Conservation (phyloP, 2,329 filamentous ascomycete species). For the Fusarium floridanum region DNA sequence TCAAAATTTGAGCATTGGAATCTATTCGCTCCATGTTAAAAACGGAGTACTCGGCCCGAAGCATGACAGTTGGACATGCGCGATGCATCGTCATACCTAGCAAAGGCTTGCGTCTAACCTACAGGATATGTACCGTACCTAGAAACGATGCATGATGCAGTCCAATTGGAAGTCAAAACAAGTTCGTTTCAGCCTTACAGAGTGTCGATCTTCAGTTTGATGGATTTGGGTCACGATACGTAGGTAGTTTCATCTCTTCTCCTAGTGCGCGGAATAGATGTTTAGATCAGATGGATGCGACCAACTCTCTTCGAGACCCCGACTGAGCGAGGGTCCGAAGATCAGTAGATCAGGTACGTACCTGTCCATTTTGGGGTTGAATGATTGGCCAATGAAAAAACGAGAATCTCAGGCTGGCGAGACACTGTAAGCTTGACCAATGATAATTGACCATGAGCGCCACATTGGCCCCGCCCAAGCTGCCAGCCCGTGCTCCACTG, state of each 20-base stretch:
- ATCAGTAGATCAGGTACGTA: constrained; percentile 2
- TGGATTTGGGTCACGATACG: neutral
- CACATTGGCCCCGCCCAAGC: constrained; percentile 6
- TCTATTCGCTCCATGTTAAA: neutral
- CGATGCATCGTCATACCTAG: neutral
- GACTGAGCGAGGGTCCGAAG: neutral
- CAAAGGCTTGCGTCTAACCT: neutral
- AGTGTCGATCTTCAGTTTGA: neutral
- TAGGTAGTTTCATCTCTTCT: neutral
- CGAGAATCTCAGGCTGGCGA: neutral
- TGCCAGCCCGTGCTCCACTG: constrained; percentile 5
- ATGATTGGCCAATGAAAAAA: constrained; percentile 7
- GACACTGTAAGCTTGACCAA: constrained; percentile 1
- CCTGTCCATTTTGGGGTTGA: neutral
- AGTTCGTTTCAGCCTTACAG: neutral
- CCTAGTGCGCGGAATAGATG: neutral
- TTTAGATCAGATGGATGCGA: neutral
- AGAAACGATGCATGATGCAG: neutral
- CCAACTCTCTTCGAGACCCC: neutral
- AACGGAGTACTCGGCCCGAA: neutral
- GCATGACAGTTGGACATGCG: neutral
- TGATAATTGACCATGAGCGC: neutral
- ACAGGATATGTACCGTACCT: neutral
- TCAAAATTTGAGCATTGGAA: neutral
- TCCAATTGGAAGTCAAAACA: neutral